Base-by-base conservation (phyloP, 163 green algal genomes). In the Chloroidium sp. region DNA sequence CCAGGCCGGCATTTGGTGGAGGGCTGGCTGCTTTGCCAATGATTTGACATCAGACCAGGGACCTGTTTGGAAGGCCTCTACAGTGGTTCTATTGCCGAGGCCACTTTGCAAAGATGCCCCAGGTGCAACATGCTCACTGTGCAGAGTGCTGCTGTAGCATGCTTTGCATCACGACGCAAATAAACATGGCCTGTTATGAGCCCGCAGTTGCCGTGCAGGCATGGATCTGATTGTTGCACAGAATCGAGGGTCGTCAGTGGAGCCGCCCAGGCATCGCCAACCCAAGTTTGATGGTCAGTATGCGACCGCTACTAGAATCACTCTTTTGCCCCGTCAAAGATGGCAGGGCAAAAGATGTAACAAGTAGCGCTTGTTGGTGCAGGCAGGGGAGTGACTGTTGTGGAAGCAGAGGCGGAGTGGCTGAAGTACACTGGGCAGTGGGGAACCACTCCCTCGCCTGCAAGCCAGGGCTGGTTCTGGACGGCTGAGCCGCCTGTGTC, bases 11-110 rank as follows among this genome's bases (percentile, higher is more conserved):
- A 75, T 62, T 1, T 75, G 83, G 2, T 62, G 69, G 59, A 81
- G 87, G 57, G 83, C 86, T 61, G 82, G 84, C 59, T 80, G 78
- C 13, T 62, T 88, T 0, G 87, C 81, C 12, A 91, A 91, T 78
- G 87, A 91, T 74, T 68, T 76, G 14, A 76, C 4, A 12, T 76
- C 36, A 0, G 62, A 67, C 57, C 2, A 1, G 4, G 85, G 83
- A 8, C 69, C 69, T 59, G 62, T 72, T 4, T 89, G 85, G 85
- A 60, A 59, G 8, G 82, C 85, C 1, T 62, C 76, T 0, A 77
- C 58, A 6, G 77, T 84, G 10, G 69, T 85, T 4, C 72, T 88
- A 69, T 76, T 88, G 72, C 79, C 79, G 59, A 10, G 10, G n/a
- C 13, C 60, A 1, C 59, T 60, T 2, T 62, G 76, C 59, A 6